Conservation (phyloP, 805 yeast genomes). For the Sugiyamaella lignohabitans region DNA sequence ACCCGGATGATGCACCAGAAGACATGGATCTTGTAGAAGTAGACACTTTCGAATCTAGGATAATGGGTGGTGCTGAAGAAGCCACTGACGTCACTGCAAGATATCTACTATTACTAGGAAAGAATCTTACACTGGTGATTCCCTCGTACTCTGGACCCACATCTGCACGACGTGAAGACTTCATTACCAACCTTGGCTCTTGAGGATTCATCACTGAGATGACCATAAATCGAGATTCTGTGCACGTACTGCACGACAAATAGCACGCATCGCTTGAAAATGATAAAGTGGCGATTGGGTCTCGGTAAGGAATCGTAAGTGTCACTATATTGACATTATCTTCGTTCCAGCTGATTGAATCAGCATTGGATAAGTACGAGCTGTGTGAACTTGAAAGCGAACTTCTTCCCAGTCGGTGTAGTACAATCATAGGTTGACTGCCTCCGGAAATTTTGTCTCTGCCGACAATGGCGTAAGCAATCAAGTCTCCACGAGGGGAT, state of each 20-base stretch:
- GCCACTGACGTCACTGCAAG: conserved; percentile 40
- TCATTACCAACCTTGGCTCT: conserved; percentile 63
- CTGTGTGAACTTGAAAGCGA: conserved; percentile 1
- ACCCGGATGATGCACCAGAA: conserved; percentile 27
- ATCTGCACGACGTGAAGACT: conserved; percentile 46
- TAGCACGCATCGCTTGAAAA: conserved; percentile 69
- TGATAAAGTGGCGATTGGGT: conserved; percentile 68
- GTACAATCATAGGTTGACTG: conserved; percentile 42
- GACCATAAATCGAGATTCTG: conserved; percentile 74
- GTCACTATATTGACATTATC: conserved; percentile 52
- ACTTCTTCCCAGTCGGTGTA: conserved; percentile 8
- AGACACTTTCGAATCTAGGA: conserved; percentile 48
- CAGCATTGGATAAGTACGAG: not conserved
- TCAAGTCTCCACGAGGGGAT: conserved; percentile 52
- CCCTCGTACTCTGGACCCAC: conserved; percentile 74
- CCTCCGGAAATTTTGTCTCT: conserved; percentile 59
- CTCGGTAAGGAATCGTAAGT: conserved; percentile 77
- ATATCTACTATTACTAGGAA: conserved; percentile 53
- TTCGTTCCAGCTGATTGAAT: conserved; percentile 14
- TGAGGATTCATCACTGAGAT: conserved; percentile 58
- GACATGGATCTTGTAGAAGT: conserved; percentile 13
- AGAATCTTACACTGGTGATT: conserved; percentile 71
- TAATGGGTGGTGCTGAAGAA: conserved; percentile 48
- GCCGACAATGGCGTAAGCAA: conserved; percentile 81
- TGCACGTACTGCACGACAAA: conserved; percentile 65